phyloP scores from a whole-genome alignment of 1,284 basidiomycete species.

The Coniophora puteana region DNA sequence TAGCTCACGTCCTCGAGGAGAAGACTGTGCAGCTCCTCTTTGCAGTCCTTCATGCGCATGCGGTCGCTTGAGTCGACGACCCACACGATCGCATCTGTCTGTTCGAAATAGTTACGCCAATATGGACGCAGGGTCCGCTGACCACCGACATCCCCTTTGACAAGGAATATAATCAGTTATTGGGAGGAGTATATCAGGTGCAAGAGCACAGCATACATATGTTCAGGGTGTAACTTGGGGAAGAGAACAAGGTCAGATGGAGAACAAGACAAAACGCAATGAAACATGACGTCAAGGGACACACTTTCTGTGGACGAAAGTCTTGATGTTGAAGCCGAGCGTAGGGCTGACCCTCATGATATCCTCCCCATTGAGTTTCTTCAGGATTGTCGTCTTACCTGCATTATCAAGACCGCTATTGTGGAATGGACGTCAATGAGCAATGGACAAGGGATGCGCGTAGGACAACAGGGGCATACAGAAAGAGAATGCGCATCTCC shows the following conservation, averaged over 20 bases:
- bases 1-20: constrained; percentile 87
- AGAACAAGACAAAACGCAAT: constrained; percentile 17
- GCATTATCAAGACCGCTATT: constrained; percentile 96
- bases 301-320: constrained; percentile 86
- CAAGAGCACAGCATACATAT: constrained; percentile 63
- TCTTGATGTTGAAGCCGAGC: constrained; percentile 98
- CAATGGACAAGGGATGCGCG: constrained; percentile 9
- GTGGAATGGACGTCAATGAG: constrained; percentile 13
- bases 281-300: constrained; percentile 28
- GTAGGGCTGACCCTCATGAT: constrained; percentile 89
- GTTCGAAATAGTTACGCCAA: constrained; percentile 99
- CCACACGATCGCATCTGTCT: constrained; percentile 98
- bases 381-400: constrained; percentile 97
- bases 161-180: constrained; percentile 7
- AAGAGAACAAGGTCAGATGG: constrained; percentile 17
- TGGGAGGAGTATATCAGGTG: constrained; percentile 12
- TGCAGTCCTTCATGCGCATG: constrained; percentile 87
- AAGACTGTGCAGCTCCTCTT: constrained; percentile 80
- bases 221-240: constrained; percentile 81
- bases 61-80: constrained; percentile 96
- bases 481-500: constrained; percentile 95
- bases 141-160: constrained; percentile 94
- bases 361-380: constrained; percentile 90
- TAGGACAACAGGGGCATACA: constrained; percentile 49
- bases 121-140: constrained; percentile 95